A percentile compares a stretch with the other conserved stretches of the same genome.
Conservation (phyloP, 1,139 yeast species). For the Suhomyces kunorum region DNA sequence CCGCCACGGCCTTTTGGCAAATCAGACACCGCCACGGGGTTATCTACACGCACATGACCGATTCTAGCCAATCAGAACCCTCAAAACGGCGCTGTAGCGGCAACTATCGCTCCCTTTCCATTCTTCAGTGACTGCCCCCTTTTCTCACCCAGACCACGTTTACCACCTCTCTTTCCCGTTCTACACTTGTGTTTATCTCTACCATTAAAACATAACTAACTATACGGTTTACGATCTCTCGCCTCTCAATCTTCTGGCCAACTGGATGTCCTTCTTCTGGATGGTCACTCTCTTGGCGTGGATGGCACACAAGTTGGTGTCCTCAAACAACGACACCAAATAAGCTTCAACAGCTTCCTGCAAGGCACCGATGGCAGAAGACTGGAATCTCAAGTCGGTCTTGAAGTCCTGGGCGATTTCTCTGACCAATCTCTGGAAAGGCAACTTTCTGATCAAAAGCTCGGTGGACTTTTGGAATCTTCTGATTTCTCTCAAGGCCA, state of each 20-base stretch:
- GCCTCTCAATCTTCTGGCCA: slow-evolving; percentile 57
- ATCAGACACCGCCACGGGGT: too few relatives aligned
- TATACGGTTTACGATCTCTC: slow-evolving; percentile 41
- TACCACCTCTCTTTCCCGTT: background rate
- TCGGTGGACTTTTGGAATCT: slow-evolving; percentile 56
- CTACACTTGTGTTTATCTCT: slow-evolving; percentile 1
- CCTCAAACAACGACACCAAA: slow-evolving; percentile 53
- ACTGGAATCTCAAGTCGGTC: slow-evolving; percentile 53
- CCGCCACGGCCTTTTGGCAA: too few relatives aligned
- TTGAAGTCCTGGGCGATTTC: slow-evolving; percentile 53
- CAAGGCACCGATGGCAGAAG: slow-evolving; percentile 54
- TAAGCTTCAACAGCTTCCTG: slow-evolving; percentile 57
- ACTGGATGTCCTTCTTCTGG: slow-evolving; percentile 55
- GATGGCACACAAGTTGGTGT: slow-evolving; percentile 55
- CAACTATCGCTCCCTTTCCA: too few relatives aligned
- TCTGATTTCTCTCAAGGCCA: slow-evolving; percentile 56
- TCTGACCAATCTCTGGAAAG: slow-evolving; percentile 53
- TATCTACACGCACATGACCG: too few relatives aligned
- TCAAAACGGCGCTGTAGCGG: too few relatives aligned
- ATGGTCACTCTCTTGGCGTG: slow-evolving; percentile 57
- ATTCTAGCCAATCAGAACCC: too few relatives aligned
- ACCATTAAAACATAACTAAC: slow-evolving; percentile 7
- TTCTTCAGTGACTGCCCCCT: too few relatives aligned
- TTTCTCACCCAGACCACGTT: too few relatives aligned
- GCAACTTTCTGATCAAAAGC: slow-evolving; percentile 53